Base-by-base conservation (phyloP, 2,329 filamentous ascomycete genomes). In the Fusarium annulatum region DNA sequence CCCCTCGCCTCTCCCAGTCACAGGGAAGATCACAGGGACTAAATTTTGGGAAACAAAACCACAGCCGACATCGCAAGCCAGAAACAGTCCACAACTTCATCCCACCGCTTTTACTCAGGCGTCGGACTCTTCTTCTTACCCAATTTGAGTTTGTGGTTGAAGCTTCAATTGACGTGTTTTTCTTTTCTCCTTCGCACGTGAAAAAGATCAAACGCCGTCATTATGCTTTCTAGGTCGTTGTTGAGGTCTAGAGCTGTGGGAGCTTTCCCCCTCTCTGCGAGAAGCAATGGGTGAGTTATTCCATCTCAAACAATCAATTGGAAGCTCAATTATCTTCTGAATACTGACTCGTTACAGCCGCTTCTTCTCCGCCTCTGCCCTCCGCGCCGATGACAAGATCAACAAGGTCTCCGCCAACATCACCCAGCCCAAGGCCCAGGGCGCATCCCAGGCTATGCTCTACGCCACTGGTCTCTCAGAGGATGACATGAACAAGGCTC, bases 371-470 rank as follows among this genome's bases (percentile, higher is more conserved):
- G 88, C 89, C 23, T 77, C 86, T 36, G 80, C 86, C 76, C 83
- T 85, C 71, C 85, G 80, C 74, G 79, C 83, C 76, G 85, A 90
- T 67, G 85, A 88, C 49, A 83, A 87, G 77, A 89, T 97, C 82
- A 99, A 99, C 88, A 94, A 90, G 82, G 87, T 96, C 81, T 98
- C 95, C 69, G 86, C 90, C 70, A 83, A 87, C 81, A 96, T 99
- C 86, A 99, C 96, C 33, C 95, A 98, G 85, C 96, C 95, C 81
- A 98, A 98, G 86, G 96, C 96, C 39, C 96, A 99, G 86, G 96
- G 96, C 77, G 96, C 97, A 62, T 98, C 96, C 46, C 96, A 99
- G 86, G 96, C 97, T 74, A 99, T 99, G 97, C 88, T 99, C 64
- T 99, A 97, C 87, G 96, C 94, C 76, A 98, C 96, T 3, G 97